Conservation (phyloP, 192 early-diverging fungal species). For the Rhizophagus clarus region DNA sequence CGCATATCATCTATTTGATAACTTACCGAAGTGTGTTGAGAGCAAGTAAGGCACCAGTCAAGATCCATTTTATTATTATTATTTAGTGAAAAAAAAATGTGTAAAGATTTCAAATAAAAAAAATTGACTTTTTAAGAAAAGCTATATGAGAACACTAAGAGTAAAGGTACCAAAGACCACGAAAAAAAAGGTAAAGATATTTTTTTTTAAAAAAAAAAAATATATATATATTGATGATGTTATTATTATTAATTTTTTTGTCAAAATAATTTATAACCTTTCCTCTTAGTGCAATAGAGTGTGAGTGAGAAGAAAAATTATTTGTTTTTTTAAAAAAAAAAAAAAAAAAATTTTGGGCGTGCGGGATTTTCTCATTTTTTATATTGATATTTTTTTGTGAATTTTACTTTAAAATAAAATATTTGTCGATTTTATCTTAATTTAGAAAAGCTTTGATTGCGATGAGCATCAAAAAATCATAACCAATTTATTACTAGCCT, state of each 20-base stretch:
- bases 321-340: neutral
- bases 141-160: too few species aligned
- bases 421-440: neutral
- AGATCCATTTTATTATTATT: constrained; percentile 12
- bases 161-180: too few species aligned
- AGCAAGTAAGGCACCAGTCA: constrained; percentile 25
- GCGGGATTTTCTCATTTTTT: too few species aligned
- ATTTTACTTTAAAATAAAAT: neutral
- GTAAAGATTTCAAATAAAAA: neutral
- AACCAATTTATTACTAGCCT: neutral
- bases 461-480: neutral
- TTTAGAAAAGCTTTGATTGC: neutral
- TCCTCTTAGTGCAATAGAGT: neutral
- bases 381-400: too few species aligned
- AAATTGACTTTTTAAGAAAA: neutral
- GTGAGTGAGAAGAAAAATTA: neutral
- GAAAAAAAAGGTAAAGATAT: too few species aligned
- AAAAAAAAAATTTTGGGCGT: neutral
- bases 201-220: neutral
- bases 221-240: too few species aligned
- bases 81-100: neutral
- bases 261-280: neutral
- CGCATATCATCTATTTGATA: neutral
- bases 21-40: constrained; percentile 19
- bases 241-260: neutral